Conservation (phyloP, 148 eudicot genomes). For the Silene conica region DNA sequence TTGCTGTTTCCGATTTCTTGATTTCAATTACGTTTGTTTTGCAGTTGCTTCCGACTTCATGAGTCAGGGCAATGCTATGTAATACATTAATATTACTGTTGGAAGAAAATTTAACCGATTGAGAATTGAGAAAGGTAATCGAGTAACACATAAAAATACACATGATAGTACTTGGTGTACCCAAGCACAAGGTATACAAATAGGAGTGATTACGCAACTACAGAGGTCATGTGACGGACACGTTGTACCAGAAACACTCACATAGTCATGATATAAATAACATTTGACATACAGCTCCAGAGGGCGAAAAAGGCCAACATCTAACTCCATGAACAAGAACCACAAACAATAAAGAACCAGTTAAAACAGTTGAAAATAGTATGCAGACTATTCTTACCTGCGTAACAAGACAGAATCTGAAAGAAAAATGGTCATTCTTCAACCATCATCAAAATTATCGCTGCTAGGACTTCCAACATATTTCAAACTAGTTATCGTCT, state of each 20-base stretch:
- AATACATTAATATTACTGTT: no score
- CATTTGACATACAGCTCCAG: background rate
- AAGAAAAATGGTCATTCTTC: background rate
- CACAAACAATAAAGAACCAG: background rate
- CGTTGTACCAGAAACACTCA: background rate
- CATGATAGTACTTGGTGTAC: background rate
- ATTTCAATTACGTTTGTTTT: no score
- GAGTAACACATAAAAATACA: background rate
- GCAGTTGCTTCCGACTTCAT: no score
- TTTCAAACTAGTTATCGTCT: constrained; percentile 36
- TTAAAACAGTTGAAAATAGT: background rate
- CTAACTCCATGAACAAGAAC: background rate
- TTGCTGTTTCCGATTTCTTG: no score
- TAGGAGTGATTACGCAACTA: background rate
- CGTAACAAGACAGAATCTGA: constrained; percentile 8
- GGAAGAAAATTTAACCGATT: no score
- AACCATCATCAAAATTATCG: background rate
- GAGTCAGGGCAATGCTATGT: no score
- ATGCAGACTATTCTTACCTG: constrained; percentile 12
- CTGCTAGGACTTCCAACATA: constrained; percentile 18
- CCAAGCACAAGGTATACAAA: background rate
- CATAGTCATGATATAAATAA: background rate
- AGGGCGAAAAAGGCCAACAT: background rate
- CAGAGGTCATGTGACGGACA: background rate
- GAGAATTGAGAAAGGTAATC: background rate